Evolutionary conservation across 768 basidiomycete genomes (phyloP), one percentile per base, ranked within the genome.

Genomic region (Myochromella boudieri): DNA sequence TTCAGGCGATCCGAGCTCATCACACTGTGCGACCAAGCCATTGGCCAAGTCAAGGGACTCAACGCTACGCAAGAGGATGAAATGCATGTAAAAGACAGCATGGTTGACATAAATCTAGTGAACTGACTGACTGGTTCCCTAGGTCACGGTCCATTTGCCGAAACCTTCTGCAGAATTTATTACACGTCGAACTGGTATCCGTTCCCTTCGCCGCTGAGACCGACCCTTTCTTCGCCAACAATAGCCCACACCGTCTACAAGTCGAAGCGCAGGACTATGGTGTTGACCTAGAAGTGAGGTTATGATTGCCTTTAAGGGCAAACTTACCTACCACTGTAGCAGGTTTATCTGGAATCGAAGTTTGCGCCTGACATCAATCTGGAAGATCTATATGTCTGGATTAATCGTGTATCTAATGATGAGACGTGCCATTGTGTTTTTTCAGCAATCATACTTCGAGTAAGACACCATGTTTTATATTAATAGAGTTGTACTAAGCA

Each of bases 201-300:
- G 67, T 71, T 37, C 56, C 70, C 0, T 75, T 81, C 40, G 80
- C 77, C 5, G 42, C 69, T 17, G 74, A 76, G 34, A 57, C 82
- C 18, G 80, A 84, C 55, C 76, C 79, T 2, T 65, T 67, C 45
- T 68, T 81, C 12, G 63, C 71, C 0, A 76, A 74, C 46, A 78
- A 83, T 52, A 67, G 56, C 57, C 60, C 68, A 3, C 63, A 77
- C 7, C 76, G 78, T 37, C 65, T 87, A 49, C 69, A 73, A 34
- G 55, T 70, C 1, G 87, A 90, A 57, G 78, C 82, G 5, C 75
- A 78, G 38, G 87, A 87, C 49, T 67, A 68, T 46, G 76, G 78
- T n/a, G 54, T 68, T 18, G 81, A 85, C 25, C 63, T 87, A 4
- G 76, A 78, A 59, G 88, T 85, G 46, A 60, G 68, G 39, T 21